These are phyloP conservation scores for Stachybotrys chartarum DNA, from an alignment of 2,329 filamentous ascomycete genomes.

Conservation along the genomic window DNA sequence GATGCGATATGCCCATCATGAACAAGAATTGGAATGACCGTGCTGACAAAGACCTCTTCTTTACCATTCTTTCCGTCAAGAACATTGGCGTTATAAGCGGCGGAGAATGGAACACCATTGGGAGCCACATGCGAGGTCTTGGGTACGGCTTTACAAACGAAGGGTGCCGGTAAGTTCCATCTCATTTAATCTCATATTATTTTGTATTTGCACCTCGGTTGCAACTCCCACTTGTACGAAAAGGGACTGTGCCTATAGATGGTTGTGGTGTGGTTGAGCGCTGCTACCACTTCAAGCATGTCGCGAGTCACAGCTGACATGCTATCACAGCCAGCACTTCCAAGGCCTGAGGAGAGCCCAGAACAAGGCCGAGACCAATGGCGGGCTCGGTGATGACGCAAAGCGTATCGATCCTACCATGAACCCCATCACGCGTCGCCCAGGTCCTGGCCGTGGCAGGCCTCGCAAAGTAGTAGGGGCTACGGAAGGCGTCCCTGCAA, in stretches of 20 bases:
- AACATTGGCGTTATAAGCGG: conserved; percentile 58
- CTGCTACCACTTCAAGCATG: no score
- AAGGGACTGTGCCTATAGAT: no score
- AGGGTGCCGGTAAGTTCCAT: conserved; percentile 49
- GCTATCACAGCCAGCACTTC: conserved; percentile 46
- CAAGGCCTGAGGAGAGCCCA: conserved; percentile 50
- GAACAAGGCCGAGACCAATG: conserved; percentile 40
- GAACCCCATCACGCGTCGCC: conserved; percentile 54
- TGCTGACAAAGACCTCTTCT: conserved; percentile 57
- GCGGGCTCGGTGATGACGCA: conserved; percentile 22
- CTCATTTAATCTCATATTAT: conserved; percentile 2
- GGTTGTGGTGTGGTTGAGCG: no score
- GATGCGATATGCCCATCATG: conserved; percentile 15
- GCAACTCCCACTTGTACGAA: not conserved
- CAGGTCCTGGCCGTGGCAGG: conserved; percentile 49
- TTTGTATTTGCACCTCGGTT: not conserved
- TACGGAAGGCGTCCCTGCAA: conserved; percentile 1
- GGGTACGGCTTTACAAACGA: conserved; percentile 60
- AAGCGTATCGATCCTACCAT: conserved; percentile 40
- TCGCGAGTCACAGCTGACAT: no score
- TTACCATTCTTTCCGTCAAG: conserved; percentile 55
- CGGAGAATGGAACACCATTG: conserved; percentile 54
- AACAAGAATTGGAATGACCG: conserved; percentile 57
- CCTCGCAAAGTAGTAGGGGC: conserved; percentile 37
- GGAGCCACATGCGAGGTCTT: conserved; percentile 50